phyloP scores from a whole-genome alignment of 2,329 filamentous ascomycete genomes.

The Acrodontium crateriforme region DNA sequence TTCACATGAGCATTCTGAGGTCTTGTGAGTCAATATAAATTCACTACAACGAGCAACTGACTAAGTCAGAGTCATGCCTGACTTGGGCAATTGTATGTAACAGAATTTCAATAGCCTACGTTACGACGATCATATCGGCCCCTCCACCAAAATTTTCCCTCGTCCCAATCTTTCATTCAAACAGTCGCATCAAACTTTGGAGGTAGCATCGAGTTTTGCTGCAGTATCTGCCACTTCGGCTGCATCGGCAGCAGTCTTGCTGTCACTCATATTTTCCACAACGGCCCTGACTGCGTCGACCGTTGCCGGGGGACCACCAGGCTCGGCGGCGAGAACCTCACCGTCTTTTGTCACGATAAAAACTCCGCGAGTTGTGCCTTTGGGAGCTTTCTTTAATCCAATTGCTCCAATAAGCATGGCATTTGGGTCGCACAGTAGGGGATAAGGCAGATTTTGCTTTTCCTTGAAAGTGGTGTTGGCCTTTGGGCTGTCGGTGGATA shows the following conservation, averaged over 20 bases:
- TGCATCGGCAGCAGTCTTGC: constrained; percentile 23
- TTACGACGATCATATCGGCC: too few species aligned
- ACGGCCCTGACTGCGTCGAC: constrained; percentile 63
- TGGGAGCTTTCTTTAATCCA: constrained; percentile 75
- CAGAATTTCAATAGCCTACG: too few species aligned
- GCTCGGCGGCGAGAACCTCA: constrained; percentile 60
- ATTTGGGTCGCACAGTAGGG: constrained; percentile 69
- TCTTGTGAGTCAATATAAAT: too few species aligned
- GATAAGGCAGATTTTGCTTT: constrained; percentile 80
- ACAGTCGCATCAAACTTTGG: too few species aligned
- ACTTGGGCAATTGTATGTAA: too few species aligned
- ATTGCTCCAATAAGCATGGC: constrained; percentile 68
- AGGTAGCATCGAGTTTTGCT: constrained; percentile 18
- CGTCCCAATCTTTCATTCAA: too few species aligned
- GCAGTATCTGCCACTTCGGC: constrained; percentile 35
- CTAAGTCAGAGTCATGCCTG: too few species aligned
- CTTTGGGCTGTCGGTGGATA: constrained; percentile 77
- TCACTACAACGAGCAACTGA: too few species aligned
- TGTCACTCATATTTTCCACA: constrained; percentile 36
- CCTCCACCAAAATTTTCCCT: too few species aligned
- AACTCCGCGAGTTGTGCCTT: constrained; percentile 71
- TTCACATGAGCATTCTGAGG: too few species aligned
- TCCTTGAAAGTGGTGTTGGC: constrained; percentile 85
- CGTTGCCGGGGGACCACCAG: constrained; percentile 65
- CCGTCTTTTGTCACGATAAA: constrained; percentile 59